Evolutionary conservation across 805 yeast species (phyloP), one percentile per base, ranked within the genome.

Genomic region (Cyberlindnera maritima): DNA sequence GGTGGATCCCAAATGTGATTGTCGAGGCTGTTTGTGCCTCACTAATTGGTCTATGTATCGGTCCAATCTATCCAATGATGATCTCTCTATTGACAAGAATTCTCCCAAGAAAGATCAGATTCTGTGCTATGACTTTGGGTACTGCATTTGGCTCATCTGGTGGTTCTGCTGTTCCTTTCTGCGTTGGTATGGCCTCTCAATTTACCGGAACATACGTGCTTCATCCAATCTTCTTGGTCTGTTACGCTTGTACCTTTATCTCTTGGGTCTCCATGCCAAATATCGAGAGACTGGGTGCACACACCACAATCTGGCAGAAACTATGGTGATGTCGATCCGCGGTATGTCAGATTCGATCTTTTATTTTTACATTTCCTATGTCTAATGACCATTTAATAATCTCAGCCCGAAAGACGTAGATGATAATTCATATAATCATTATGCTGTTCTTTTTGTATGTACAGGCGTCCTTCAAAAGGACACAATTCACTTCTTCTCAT

Each of bases 111-210:
- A 76, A 72, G 59, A 75, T 77, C 47, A 79, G 75, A 57, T 71
- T 74, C 39, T 69, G 76, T 32, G 68, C 80, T 0, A 56, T 78
- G 53, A 76, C 81, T 1, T 67, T 78, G 37, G 71, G 70, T 62
- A 75, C 81, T 1, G 81, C 82, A 0, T 76, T 77, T 57, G 83
- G 83, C 0, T 70, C 78, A 9, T 68, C 77, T 18, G 83, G 83
- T 15, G 83, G 82, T n/a, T 79, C 81, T 2, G 56, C 77, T 4
- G 69, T 76, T 47, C 83, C 83, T 23, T 77, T 78, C 53, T 39
- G 76, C 14, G 75, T 77, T 14, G 83, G 83, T 32, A 58, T 78
- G 43, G 62, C 75, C 15, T 67, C 79, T 4, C 73, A 77, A 56
- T 61, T 48, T 40, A 59, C 58, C 3, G 80, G 81, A 2, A 68